Conservation (phyloP, 208 protist genomes). For the Acanthamoeba royreba region DNA sequence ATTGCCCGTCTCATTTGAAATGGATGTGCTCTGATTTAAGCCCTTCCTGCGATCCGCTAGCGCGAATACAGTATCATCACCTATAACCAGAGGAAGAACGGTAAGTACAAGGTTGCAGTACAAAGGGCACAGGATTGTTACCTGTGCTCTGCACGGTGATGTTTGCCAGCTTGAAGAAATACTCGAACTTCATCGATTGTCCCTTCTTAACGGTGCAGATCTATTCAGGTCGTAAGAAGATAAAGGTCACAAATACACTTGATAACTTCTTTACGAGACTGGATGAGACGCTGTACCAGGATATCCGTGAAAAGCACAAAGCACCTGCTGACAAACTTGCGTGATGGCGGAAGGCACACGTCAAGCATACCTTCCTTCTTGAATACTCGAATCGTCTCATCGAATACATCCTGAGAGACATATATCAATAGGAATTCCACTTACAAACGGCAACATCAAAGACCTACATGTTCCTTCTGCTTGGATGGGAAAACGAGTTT, state of each 20-base stretch:
- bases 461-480: not conserved
- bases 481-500: not conserved
- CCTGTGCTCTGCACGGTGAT: not conserved
- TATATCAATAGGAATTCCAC: not conserved
- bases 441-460: not conserved
- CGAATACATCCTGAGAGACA: not conserved
- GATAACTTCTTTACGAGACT: not conserved
- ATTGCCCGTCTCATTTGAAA: not conserved
- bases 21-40: not conserved
- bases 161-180: slow-evolving; percentile 8
- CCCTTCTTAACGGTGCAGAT: not conserved
- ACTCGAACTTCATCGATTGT: not conserved
- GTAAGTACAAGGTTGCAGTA: not conserved
- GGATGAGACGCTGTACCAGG: not conserved
- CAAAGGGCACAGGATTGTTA: not conserved
- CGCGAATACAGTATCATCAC: not conserved
- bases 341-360: not conserved
- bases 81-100: not conserved
- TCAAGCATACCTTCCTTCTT: slow-evolving; percentile 10
- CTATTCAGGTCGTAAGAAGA: not conserved
- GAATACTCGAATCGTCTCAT: not conserved
- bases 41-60: not conserved
- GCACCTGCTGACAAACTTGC: not conserved
- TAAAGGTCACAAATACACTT: not conserved
- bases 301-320: slow-evolving; percentile 30